Conservation (phyloP, 1,284 basidiomycete species). For the Volvariella surrecta region DNA sequence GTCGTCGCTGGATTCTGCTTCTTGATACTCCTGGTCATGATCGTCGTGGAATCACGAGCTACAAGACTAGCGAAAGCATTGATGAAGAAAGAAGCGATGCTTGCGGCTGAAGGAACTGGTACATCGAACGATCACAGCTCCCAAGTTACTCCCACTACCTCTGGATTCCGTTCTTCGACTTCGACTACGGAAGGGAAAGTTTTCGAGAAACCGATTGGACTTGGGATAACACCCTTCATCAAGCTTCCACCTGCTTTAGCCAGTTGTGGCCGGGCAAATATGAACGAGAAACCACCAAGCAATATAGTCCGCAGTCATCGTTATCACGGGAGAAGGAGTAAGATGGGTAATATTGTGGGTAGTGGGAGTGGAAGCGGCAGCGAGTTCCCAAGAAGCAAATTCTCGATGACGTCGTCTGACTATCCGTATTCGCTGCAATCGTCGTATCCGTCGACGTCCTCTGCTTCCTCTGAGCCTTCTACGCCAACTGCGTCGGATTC, state of each 20-base stretch:
- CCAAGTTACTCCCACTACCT: no score
- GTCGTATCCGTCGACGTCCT: neutral
- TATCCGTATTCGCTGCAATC: neutral
- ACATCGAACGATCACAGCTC: no score
- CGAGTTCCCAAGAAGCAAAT: neutral
- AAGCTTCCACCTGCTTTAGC: neutral
- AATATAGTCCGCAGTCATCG: no score
- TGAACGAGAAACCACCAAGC: neutral
- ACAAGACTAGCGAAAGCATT: no score
- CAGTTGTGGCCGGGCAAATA: neutral
- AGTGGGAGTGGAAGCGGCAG: neutral
- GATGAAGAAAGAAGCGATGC: no score
- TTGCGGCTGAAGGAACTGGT: no score
- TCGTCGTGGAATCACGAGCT: neutral
- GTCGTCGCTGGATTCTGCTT: neutral
- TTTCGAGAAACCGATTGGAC: neutral
- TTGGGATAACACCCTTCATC: neutral
- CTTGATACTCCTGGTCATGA: neutral
- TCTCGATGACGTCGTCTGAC: neutral
- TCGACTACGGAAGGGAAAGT: no score
- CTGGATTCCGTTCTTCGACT: no score
- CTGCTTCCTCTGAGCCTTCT: neutral
- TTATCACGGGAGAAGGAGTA: neutral
- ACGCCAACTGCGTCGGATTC: neutral
- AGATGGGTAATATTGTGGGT: neutral